Percentiles rank a stretch among this genome's conserved stretches.
phyloP scores from a whole-genome alignment of 148 eudicot genomes.

The Spergularia bocconei region DNA sequence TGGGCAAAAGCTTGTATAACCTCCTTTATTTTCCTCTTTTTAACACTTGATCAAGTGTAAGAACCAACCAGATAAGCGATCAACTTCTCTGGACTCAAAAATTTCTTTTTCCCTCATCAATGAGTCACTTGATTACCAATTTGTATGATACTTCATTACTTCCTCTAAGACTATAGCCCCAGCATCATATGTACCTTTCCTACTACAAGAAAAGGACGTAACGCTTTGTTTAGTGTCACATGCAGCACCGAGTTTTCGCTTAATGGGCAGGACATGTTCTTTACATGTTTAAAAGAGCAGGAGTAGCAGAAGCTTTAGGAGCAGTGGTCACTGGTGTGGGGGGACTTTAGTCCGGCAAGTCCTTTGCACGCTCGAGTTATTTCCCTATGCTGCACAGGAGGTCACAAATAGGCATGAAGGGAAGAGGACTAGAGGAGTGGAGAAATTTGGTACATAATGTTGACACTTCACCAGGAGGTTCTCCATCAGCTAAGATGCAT shows the following conservation, averaged over 20 bases:
- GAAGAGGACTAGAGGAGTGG: too few relatives aligned
- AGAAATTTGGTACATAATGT: too few relatives aligned
- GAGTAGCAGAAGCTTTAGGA: too few relatives aligned
- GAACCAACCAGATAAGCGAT: slow-evolving; percentile 17
- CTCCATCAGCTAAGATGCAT: too few relatives aligned
- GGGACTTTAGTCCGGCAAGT: too few relatives aligned
- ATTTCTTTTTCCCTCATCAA: slow-evolving; percentile 2
- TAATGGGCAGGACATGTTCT: not conserved
- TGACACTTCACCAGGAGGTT: too few relatives aligned
- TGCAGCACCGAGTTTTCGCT: slow-evolving; percentile 6
- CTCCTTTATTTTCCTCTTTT: slow-evolving; percentile 10
- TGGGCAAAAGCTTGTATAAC: slow-evolving; percentile 35
- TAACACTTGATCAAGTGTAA: slow-evolving; percentile 1
- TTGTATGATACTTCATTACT: not conserved
- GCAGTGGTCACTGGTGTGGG: too few relatives aligned
- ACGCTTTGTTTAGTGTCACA: slow-evolving; percentile 6
- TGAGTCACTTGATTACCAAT: not conserved
- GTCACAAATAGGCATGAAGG: too few relatives aligned
- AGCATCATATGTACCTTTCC: slow-evolving; percentile 10
- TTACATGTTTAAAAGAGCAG: too few relatives aligned
- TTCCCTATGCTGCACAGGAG: too few relatives aligned
- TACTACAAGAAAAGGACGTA: not conserved
- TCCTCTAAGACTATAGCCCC: not conserved
- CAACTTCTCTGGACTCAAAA: slow-evolving; percentile 11
- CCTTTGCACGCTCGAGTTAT: too few relatives aligned